A percentile compares a stretch with the other conserved stretches of the same genome.
Evolutionary conservation across 768 basidiomycete genomes (phyloP).

Genomic region (Solioccasus polychromus): DNA sequence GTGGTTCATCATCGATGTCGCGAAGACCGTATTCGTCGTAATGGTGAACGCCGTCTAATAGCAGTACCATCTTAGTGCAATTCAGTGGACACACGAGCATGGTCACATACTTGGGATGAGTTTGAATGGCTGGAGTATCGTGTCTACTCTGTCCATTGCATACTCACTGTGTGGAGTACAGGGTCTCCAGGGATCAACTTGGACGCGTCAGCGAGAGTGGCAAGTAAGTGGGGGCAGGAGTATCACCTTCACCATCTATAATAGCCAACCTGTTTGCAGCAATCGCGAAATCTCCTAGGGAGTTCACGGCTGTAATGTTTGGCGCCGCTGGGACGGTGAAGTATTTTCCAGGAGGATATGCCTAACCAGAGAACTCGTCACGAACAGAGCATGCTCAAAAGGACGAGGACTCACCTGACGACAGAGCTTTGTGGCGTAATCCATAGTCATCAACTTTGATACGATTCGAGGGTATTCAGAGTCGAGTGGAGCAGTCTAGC

Average conservation of each 20-base stretch:
- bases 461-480: constrained; percentile 70
- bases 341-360: constrained; percentile 74
- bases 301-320: constrained; percentile 80
- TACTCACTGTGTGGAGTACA: constrained; percentile 79
- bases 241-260: constrained; percentile 78
- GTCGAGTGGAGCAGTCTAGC: constrained; percentile 72
- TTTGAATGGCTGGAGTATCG: constrained; percentile 76
- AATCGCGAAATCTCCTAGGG: constrained; percentile 80
- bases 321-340: constrained; percentile 71
- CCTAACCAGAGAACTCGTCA: constrained; percentile 36
- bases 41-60: constrained; percentile 65
- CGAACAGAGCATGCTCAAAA: neutral
- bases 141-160: constrained; percentile 67
- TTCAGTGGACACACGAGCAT: neutral
- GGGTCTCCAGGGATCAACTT: constrained; percentile 90
- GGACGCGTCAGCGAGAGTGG: neutral
- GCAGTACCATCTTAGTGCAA: neutral
- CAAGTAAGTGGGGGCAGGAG: neutral
- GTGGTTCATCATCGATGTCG: constrained; percentile 62
- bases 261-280: constrained; percentile 80
- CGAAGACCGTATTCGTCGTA: constrained; percentile 71
- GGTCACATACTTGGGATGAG: constrained; percentile 69
- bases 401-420: constrained; percentile 42
- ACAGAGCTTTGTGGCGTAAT: constrained; percentile 71
- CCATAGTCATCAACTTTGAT: constrained; percentile 70